These are phyloP conservation scores for Flaveria robusta DNA, from an alignment of 129 eudicot species.

Conservation along the genomic window DNA sequence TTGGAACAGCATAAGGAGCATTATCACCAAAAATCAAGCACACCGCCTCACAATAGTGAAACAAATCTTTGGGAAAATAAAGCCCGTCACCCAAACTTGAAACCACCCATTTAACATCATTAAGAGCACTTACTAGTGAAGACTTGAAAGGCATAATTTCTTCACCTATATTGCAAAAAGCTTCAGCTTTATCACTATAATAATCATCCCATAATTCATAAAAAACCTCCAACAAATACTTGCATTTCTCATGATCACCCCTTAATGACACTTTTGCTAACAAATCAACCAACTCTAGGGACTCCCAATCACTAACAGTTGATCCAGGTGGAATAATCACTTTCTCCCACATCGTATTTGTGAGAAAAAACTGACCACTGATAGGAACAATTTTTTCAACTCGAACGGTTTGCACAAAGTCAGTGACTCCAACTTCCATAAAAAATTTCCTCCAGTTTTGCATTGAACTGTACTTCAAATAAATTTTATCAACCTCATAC, in stretches of 20 bases:
- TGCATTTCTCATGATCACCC: constrained; percentile 51
- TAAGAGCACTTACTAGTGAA: constrained; percentile 47
- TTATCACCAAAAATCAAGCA: constrained; percentile 59
- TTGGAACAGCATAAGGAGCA: constrained; percentile 77
- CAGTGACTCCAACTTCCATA: constrained; percentile 65
- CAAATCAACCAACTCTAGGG: constrained; percentile 57
- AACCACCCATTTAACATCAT: constrained; percentile 60
- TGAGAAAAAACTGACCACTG: constrained; percentile 35
- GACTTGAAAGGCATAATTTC: constrained; percentile 48
- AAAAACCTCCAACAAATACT: constrained; percentile 60
- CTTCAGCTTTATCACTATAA: constrained; percentile 59
- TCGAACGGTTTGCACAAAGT: constrained; percentile 65
- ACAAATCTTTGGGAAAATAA: constrained; percentile 62
- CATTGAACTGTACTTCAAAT: constrained; percentile 51
- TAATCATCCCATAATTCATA: constrained; percentile 75
- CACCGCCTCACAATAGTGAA: constrained; percentile 67
- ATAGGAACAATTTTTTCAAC: constrained; percentile 51
- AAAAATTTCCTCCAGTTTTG: constrained; percentile 72
- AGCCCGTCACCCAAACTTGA: constrained; percentile 60
- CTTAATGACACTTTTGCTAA: constrained; percentile 44
- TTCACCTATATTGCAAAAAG: constrained; percentile 42
- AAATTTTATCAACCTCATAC: constrained; percentile 60
- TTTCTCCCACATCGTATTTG: constrained; percentile 35
- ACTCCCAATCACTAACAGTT: constrained; percentile 71
- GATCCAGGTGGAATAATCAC: constrained; percentile 43